Conservation (phyloP, 495 filamentous ascomycete genomes). For the Lasiosphaeria ovina region DNA sequence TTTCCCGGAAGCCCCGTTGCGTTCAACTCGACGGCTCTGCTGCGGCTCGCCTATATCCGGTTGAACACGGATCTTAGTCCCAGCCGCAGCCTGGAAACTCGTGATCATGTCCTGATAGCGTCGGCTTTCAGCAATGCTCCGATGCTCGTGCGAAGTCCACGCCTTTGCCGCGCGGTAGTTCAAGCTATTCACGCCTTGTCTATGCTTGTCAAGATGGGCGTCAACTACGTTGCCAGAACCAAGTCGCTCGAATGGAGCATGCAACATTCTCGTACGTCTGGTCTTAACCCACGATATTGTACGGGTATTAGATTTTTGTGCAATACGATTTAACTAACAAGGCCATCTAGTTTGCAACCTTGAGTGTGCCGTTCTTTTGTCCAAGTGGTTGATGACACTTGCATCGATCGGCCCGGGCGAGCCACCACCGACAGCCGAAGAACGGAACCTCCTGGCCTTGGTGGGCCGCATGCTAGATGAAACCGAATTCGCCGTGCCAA, state of each 20-base stretch:
- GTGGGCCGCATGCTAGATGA: constrained; percentile 74
- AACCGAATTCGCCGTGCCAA: constrained; percentile 66
- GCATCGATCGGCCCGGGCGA: constrained; percentile 43
- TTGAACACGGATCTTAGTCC: constrained; percentile 66
- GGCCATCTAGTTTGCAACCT: constrained; percentile 55
- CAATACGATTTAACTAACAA: constrained; percentile 7
- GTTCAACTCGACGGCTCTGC: constrained; percentile 65
- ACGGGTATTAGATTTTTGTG: not conserved
- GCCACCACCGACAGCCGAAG: constrained; percentile 52
- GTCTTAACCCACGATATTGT: not conserved
- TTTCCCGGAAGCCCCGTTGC: constrained; percentile 59
- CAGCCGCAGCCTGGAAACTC: constrained; percentile 58
- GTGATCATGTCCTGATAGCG: constrained; percentile 60
- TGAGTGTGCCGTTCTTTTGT: constrained; percentile 67
- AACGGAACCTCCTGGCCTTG: constrained; percentile 62
- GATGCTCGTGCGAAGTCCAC: constrained; percentile 54
- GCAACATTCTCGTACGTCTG: constrained; percentile 57
- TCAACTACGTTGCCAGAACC: constrained; percentile 66
- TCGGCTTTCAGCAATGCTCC: constrained; percentile 57
- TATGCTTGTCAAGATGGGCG: constrained; percentile 65
- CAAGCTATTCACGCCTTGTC: constrained; percentile 69
- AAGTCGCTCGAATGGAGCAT: constrained; percentile 71
- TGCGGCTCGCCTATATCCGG: constrained; percentile 65
- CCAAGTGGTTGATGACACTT: constrained; percentile 50
- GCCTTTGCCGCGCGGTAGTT: constrained; percentile 58